Evolutionary conservation across 805 yeast species (phyloP).

Genomic region (Hanseniaspora taiwanica): DNA sequence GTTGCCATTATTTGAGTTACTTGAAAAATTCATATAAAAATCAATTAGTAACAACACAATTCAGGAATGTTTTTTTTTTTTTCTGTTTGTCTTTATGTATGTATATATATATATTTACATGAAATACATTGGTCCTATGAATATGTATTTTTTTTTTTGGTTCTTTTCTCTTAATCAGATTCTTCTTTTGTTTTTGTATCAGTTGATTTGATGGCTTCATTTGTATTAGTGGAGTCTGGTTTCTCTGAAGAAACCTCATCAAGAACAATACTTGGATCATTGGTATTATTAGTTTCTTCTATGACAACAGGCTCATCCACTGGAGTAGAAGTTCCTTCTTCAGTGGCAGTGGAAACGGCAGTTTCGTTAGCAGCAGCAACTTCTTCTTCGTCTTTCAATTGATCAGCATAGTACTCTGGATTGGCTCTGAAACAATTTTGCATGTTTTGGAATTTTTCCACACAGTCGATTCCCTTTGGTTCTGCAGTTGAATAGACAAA

Average conservation of each 20-base stretch:
- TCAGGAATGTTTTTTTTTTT: no score
- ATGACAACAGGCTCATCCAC: slow-evolving; percentile 4
- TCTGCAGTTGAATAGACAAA: slow-evolving; percentile 88
- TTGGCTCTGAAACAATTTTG: slow-evolving; percentile 85
- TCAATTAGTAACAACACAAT: no score
- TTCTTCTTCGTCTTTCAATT: slow-evolving; percentile 67
- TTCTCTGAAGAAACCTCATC: slow-evolving; percentile 5
- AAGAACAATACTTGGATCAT: slow-evolving; percentile 2
- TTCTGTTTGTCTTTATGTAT: no score
- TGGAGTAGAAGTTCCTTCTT: slow-evolving; percentile 6
- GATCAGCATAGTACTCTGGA: slow-evolving; percentile 91
- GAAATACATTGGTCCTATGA: slow-evolving; percentile 22
- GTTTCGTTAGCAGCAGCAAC: slow-evolving; percentile 17
- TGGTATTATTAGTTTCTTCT: neutral
- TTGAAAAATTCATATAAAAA: neutral
- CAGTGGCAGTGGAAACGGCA: slow-evolving; percentile 8
- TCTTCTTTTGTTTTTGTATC: no score
- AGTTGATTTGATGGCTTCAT: no score
- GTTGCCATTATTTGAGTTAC: neutral
- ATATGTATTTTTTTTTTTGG: neutral
- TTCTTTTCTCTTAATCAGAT: neutral
- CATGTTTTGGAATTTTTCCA: slow-evolving; percentile 81
- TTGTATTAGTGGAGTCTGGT: neutral
- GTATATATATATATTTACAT: slow-evolving; percentile 26
- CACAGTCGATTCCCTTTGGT: slow-evolving; percentile 94